These are phyloP conservation scores for Saccharomycopsis capsularis DNA, from an alignment of 805 yeast species.

Conservation along the genomic window DNA sequence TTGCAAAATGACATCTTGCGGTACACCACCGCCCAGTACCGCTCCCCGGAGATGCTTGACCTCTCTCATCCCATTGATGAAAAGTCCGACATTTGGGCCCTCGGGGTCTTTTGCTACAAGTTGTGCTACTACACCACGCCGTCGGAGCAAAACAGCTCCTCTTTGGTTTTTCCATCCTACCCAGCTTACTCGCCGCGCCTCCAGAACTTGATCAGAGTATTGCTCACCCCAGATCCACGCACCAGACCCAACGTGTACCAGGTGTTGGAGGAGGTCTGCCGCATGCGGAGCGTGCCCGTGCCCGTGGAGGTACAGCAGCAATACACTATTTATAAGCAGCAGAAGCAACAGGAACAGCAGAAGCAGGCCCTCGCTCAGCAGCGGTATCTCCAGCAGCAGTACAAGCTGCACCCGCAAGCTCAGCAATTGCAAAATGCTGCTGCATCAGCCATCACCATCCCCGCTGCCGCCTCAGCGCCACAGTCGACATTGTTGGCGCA, in stretches of 20 bases:
- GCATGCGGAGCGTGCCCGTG: conserved; percentile 48
- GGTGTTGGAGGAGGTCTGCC: conserved; percentile 56
- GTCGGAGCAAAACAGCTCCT: conserved; percentile 75
- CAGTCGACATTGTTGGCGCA: neutral
- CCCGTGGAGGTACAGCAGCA: conserved; percentile 30
- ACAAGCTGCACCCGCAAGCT: neutral
- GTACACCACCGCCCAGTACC: conserved; percentile 93
- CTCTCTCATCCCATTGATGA: conserved; percentile 81
- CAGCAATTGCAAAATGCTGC: conserved; percentile 1
- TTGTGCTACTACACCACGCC: conserved; percentile 92
- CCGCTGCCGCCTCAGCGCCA: neutral
- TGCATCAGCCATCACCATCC: neutral
- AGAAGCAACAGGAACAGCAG: conserved; percentile 10
- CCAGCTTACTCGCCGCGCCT: conserved; percentile 69
- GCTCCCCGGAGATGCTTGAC: conserved; percentile 96
- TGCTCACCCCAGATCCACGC: conserved; percentile 77
- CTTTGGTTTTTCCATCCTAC: conserved; percentile 62
- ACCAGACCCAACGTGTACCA: conserved; percentile 85
- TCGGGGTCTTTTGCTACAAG: conserved; percentile 87
- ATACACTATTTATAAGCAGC: conserved; percentile 20
- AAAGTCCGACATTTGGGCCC: conserved; percentile 93
- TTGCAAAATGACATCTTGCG: conserved; percentile 77
- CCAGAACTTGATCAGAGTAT: conserved; percentile 65
- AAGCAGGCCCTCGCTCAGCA: conserved; percentile 2
- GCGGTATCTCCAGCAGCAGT: neutral